phyloP scores from a whole-genome alignment of 2,329 filamentous ascomycete genomes.

The Diplocarpon mali region DNA sequence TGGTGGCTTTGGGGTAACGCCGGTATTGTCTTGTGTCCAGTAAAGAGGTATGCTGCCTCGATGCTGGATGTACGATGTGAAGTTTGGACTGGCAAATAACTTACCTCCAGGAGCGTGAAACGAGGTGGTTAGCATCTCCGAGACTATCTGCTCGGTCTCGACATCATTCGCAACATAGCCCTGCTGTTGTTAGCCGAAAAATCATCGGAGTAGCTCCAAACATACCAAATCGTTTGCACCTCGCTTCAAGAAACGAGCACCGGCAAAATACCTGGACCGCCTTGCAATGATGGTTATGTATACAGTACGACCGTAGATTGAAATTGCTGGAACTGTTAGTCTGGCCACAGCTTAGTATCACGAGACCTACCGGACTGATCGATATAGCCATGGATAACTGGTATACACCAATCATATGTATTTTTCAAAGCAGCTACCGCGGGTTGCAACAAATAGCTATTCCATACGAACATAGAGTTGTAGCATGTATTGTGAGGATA shows the following conservation, averaged over 20 bases:
- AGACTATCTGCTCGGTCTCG: conserved; percentile 96
- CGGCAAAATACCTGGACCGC: conserved; percentile 85
- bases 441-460: conserved; percentile 75
- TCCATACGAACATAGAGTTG: conserved; percentile 98
- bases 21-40: conserved; percentile 94
- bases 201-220: neutral
- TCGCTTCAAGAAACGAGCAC: conserved; percentile 85
- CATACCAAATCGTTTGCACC: conserved; percentile 74
- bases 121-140: conserved; percentile 85
- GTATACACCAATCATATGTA: conserved; percentile 90
- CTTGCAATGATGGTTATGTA: conserved; percentile 92
- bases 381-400: conserved; percentile 92
- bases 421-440: conserved; percentile 60
- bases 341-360: neutral
- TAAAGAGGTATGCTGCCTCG: conserved; percentile 92
- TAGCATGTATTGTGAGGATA: conserved; percentile 52
- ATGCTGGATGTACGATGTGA: conserved; percentile 94
- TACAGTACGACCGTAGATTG: conserved; percentile 76
- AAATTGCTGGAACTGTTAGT: conserved; percentile 42
- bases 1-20: conserved; percentile 90
- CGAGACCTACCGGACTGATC: conserved; percentile 57
- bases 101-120: conserved; percentile 84
- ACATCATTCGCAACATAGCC: conserved; percentile 98
- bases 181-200: conserved; percentile 19
- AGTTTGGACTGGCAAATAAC: conserved; percentile 79